Conservation (phyloP, 2,329 filamentous ascomycete genomes). For the Aureobasidium sp. region DNA sequence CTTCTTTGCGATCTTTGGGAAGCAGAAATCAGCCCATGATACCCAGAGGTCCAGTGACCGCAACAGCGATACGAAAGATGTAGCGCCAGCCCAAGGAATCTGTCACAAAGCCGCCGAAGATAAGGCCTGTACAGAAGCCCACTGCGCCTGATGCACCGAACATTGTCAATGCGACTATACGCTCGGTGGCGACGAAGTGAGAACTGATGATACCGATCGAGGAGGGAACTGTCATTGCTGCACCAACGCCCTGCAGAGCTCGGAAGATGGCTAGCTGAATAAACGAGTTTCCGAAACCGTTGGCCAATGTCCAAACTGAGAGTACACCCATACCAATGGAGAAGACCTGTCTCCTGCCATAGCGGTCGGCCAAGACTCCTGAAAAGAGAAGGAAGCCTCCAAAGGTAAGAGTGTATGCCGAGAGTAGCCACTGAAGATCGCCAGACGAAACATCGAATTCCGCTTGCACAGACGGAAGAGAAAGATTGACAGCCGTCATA, state of each 20-base stretch:
- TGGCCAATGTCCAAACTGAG: slow-evolving; percentile 19
- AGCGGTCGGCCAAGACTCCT: slow-evolving; percentile 33
- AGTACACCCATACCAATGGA: slow-evolving; percentile 30
- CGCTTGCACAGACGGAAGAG: slow-evolving; percentile 35
- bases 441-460: slow-evolving; percentile 31
- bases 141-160: slow-evolving; percentile 27
- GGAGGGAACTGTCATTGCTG: slow-evolving; percentile 42
- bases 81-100: slow-evolving; percentile 44
- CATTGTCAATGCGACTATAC: slow-evolving; percentile 29
- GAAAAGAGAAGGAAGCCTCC: slow-evolving; percentile 28
- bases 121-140: slow-evolving; percentile 46
- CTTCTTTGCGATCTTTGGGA: slow-evolving; percentile 33
- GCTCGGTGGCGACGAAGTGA: slow-evolving; percentile 37
- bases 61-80: slow-evolving; percentile 37
- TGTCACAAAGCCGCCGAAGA: slow-evolving; percentile 44
- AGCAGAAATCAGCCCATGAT: slow-evolving; percentile 31
- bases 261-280: slow-evolving; percentile 38
- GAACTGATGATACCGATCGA: slow-evolving; percentile 41
- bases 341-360: slow-evolving; percentile 34
- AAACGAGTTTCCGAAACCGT: slow-evolving; percentile 35
- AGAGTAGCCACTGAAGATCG: slow-evolving; percentile 37
- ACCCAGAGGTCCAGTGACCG: slow-evolving; percentile 11
- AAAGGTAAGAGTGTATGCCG: slow-evolving; percentile 36
- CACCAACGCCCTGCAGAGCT: slow-evolving; percentile 42
- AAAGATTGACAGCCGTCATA: slow-evolving; percentile 34